These are phyloP conservation scores for Trichoderma koningiopsis DNA, from an alignment of 2,329 filamentous ascomycete species.

Conservation along the genomic window DNA sequence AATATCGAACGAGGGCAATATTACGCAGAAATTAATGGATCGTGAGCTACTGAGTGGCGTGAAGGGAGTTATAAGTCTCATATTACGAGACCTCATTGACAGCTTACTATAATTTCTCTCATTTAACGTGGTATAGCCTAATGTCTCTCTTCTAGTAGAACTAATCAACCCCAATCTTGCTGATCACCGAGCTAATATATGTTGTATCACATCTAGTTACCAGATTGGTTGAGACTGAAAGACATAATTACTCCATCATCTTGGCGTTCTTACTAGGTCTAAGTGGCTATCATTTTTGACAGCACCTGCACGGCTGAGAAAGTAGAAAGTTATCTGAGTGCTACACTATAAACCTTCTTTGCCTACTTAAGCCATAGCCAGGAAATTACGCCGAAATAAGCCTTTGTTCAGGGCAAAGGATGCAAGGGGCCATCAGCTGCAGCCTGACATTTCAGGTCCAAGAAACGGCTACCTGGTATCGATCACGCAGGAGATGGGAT, in stretches of 20 bases:
- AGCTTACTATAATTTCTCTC: background rate
- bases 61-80: background rate
- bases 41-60: background rate
- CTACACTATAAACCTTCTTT: background rate
- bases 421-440: background rate
- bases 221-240: background rate
- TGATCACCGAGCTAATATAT: constrained; percentile 7
- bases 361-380: background rate
- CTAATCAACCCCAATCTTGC: background rate
- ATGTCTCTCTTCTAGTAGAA: background rate
- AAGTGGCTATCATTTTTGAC: background rate
- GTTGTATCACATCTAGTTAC: constrained; percentile 3
- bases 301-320: no score
- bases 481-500: background rate
- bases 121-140: background rate
- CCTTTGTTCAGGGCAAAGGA: background rate
- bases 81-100: background rate
- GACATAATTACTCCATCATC: background rate
- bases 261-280: background rate
- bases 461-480: constrained; percentile 6
- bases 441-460: background rate
- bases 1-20: background rate
- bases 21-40: background rate
- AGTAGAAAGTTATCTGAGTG: background rate
- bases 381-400: background rate